Evolutionary conservation across 192 early-diverging fungal species (phyloP).

Genomic region (Dissophora ornata): DNA sequence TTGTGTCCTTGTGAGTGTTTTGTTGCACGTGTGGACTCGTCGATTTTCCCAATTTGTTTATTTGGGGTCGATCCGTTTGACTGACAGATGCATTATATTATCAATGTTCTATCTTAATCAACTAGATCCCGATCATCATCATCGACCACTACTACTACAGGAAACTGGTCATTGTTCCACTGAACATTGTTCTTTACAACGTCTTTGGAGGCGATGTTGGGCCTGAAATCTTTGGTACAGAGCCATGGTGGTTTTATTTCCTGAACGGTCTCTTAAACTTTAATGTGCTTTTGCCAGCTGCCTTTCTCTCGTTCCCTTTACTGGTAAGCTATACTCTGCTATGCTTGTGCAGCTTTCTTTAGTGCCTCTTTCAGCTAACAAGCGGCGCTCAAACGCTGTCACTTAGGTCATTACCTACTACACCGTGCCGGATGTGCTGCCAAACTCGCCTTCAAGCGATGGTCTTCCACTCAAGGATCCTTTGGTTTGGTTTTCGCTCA

Average conservation of each 20-base stretch:
- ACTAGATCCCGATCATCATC: conserved; percentile 68
- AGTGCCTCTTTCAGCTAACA: too few species aligned
- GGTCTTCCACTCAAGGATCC: conserved; percentile 44
- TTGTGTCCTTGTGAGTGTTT: conserved; percentile 52
- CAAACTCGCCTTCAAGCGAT: conserved; percentile 28
- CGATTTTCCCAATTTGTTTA: too few species aligned
- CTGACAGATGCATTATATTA: too few species aligned
- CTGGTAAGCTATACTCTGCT: conserved; percentile 59
- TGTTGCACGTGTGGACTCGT: too few species aligned
- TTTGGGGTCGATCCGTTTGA: too few species aligned
- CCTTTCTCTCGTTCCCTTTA: conserved; percentile 70
- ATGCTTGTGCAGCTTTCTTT: too few species aligned
- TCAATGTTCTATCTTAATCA: too few species aligned
- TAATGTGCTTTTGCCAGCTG: conserved; percentile 82
- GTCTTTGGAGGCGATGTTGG: conserved; percentile 78
- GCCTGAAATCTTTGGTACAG: conserved; percentile 88
- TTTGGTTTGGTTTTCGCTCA: conserved; percentile 61
- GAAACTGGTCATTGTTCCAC: conserved; percentile 73
- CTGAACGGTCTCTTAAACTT: conserved; percentile 92
- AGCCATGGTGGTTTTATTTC: conserved; percentile 87
- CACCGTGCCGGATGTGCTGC: conserved; percentile 57
- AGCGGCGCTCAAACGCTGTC: too few species aligned
- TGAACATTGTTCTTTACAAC: conserved; percentile 94
- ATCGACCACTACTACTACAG: conserved; percentile 87
- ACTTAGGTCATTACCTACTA: conserved; percentile 58